Conservation (phyloP, 2,329 filamentous ascomycete species). For the Nemania abortiva region DNA sequence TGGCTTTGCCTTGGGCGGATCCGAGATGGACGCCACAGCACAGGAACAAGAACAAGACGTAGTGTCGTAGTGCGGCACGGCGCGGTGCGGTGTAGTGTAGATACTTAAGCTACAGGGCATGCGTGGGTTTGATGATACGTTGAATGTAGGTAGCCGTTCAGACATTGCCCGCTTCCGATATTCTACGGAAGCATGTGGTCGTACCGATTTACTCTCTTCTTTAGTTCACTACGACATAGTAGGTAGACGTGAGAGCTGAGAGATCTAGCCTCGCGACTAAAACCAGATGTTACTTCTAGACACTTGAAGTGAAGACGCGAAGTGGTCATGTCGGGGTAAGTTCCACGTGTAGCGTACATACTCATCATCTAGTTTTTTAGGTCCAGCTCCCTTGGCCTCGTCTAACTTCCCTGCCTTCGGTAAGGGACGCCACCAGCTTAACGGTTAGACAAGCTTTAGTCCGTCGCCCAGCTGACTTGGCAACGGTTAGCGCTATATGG, state of each 20-base stretch:
- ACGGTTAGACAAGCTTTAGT: not conserved
- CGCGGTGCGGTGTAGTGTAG: not conserved
- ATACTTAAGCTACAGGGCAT: not conserved
- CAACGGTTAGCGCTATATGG: conserved; percentile 12
- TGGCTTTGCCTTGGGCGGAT: not conserved
- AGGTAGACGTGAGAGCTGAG: not conserved
- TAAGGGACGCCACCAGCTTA: not conserved
- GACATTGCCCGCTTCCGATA: not conserved
- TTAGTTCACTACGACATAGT: not conserved
- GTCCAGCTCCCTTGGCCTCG: not conserved
- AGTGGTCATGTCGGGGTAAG: not conserved
- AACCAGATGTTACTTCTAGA: not conserved
- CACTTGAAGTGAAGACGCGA: not conserved
- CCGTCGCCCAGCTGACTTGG: not conserved
- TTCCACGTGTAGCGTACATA: not conserved
- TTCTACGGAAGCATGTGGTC: not conserved
- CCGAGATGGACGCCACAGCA: not conserved
- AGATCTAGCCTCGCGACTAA: not conserved
- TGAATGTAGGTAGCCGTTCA: not conserved
- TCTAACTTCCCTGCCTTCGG: not conserved
- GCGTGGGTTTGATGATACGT: not conserved
- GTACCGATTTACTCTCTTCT: not conserved
- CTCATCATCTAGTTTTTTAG: not conserved
- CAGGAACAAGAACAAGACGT: not conserved
- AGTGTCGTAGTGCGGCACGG: not conserved